phyloP scores from a whole-genome alignment of 352 stramenopile genomes.

The Phytopythium boreale region DNA sequence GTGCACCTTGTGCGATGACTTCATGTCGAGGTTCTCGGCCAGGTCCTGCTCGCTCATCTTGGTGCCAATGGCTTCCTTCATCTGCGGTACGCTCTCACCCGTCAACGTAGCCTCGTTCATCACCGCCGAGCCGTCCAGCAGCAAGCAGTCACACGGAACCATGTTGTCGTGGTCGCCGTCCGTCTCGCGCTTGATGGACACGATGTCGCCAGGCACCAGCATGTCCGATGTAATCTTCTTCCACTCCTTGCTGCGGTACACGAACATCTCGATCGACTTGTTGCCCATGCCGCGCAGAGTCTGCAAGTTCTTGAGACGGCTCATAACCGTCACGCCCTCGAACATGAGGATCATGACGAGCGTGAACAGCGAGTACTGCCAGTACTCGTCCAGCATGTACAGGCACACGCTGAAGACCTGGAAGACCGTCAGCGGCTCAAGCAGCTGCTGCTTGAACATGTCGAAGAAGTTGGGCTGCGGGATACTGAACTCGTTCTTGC shows the following conservation, averaged over 20 bases:
- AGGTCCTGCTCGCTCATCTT: conserved; percentile 80
- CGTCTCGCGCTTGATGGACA: conserved; percentile 91
- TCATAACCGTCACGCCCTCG: conserved; percentile 94
- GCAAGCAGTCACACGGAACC: conserved; percentile 94
- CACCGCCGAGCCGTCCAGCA: conserved; percentile 93
- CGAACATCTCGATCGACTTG: conserved; percentile 81
- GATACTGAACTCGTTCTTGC: conserved; percentile 94
- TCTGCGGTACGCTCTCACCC: conserved; percentile 97
- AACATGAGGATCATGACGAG: conserved; percentile 98
- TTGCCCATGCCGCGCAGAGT: conserved; percentile 94
- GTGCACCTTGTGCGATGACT: conserved; percentile 86
- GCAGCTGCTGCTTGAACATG: conserved; percentile 96
- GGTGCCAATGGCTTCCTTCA: conserved; percentile 92
- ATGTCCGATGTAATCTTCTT: conserved; percentile 73
- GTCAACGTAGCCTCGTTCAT: conserved; percentile 99
- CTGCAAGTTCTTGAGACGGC: conserved; percentile 94
- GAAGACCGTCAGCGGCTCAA: conserved; percentile 99
- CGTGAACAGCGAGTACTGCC: conserved; percentile 99
- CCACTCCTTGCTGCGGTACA: conserved; percentile 91
- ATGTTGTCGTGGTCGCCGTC: conserved; percentile 76
- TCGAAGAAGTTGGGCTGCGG: conserved; percentile 93
- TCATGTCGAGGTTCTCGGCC: conserved; percentile 78
- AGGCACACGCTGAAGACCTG: conserved; percentile 98
- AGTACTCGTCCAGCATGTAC: conserved; percentile 99
- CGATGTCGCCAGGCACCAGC: conserved; percentile 92